These are phyloP conservation scores for Colletotrichum tropicicola DNA, from an alignment of 2,329 filamentous ascomycete species.

Conservation along the genomic window DNA sequence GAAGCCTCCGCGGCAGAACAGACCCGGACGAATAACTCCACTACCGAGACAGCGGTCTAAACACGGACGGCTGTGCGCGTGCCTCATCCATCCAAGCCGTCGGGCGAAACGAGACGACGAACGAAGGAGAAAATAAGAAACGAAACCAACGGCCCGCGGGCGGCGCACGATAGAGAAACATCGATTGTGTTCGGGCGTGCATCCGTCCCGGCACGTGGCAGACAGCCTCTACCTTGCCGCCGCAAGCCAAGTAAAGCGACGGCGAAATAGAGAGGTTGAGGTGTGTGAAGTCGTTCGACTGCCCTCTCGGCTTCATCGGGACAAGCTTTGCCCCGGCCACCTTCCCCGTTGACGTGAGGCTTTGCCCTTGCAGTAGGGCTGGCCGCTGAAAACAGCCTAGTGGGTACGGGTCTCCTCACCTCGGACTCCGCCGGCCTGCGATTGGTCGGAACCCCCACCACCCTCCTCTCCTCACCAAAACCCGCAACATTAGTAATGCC, in stretches of 20 bases:
- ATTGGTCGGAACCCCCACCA: not conserved
- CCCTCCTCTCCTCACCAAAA: not conserved
- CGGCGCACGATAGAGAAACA: not conserved
- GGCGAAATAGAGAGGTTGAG: not conserved
- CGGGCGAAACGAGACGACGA: not conserved
- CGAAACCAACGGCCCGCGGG: not conserved
- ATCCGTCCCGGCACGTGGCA: slow-evolving; percentile 7
- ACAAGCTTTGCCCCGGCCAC: slow-evolving; percentile 15
- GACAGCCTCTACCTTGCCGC: not conserved
- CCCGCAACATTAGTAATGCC: slow-evolving; percentile 22
- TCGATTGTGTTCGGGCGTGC: not conserved
- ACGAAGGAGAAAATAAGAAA: not conserved
- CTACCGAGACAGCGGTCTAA: not conserved
- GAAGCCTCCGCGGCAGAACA: not conserved
- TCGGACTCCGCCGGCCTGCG: no score
- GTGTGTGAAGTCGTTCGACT: slow-evolving; percentile 13
- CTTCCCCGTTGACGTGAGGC: slow-evolving; percentile 1
- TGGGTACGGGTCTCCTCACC: not conserved
- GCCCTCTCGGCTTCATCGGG: slow-evolving; percentile 18
- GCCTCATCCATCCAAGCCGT: not conserved
- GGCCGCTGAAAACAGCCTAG: slow-evolving; percentile 15
- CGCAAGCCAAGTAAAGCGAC: not conserved
- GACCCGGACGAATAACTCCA: not conserved
- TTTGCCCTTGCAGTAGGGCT: slow-evolving; percentile 18
- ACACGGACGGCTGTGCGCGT: not conserved